Base-by-base conservation (phyloP, 2,329 filamentous ascomycete species). In the Botrytis cinerea region DNA sequence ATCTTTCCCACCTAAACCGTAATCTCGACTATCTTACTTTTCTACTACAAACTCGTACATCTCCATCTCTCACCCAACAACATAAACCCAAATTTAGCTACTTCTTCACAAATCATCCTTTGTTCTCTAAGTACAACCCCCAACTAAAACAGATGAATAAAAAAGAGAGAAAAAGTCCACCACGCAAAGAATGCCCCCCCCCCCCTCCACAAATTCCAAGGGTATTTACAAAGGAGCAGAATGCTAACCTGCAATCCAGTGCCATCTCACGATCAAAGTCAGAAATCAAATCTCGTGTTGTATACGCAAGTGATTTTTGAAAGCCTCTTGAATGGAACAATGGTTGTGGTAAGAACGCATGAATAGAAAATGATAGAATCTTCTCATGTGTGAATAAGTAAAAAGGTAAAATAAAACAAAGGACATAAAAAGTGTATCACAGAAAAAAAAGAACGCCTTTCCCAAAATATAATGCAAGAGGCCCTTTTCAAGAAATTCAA, bases 191-290 rank as follows among this genome's bases (percentile, higher is more conserved):
- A 64, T 46, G 38, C 46, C 59, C 60, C 60, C 28, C 28, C 35
- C 35, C 35, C 35, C 35, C 38, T 43, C 43, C 60, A 72, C 60
- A 32, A 67, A 67, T 66, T 46, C 70, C 38, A 66, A 72, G 70
- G 70, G 70, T 72, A 72, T 72, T 72, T 67, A 72, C 70, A 72
- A 67, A 68, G 46, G 70, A 72, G 60, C 40, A 72, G 40, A 72
- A 67, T 57, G 70, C 70, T 46, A 67, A 66, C 38, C 60, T 28
- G 28, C 60, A 60, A 71, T 66, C 60, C 35, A 64, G 40, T 22
- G 35, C 64, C 35, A 28, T 57, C 35, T 68, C 64, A 57, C n/a
- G n/a, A 54, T 68, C 46, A 54, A 54, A 28, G 35, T 28, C 48
- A 16, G 54, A 64, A 40, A 14, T 72, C 46, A 35, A 71, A 72